Evolutionary conservation across 2,329 filamentous ascomycete species (phyloP).

Genomic region (Plectosphaerella sp.): DNA sequence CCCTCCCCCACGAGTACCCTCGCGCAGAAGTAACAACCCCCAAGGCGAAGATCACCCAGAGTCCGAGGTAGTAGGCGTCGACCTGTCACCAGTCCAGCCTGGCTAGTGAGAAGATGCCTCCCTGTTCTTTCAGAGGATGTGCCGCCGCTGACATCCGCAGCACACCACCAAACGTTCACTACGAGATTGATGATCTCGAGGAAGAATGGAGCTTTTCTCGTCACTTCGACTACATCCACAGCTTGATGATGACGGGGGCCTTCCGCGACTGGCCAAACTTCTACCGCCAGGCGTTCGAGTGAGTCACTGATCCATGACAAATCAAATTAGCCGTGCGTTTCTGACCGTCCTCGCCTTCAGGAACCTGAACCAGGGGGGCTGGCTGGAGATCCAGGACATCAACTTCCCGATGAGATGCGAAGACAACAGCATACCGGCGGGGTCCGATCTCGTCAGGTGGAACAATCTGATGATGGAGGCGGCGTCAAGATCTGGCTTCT

Average conservation of each 20-base stretch:
- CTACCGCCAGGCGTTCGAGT: constrained; percentile 16
- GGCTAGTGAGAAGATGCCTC: constrained; percentile 7
- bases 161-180: constrained; percentile 39
- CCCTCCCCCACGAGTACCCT: not conserved
- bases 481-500: constrained; percentile 18
- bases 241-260: constrained; percentile 25
- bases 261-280: constrained; percentile 20
- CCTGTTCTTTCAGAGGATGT: no score
- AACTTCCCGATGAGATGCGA: constrained; percentile 24
- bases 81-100: constrained; percentile 44
- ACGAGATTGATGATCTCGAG: constrained; percentile 56
- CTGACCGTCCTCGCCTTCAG: constrained; percentile 1
- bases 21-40: constrained; percentile 2
- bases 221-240: constrained; percentile 29
- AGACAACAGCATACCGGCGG: constrained; percentile 18
- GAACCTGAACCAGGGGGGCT: constrained; percentile 27
- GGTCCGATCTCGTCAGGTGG: constrained; percentile 20
- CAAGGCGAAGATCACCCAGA: constrained; percentile 34
- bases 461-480: constrained; percentile 23
- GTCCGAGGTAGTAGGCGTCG: constrained; percentile 35
- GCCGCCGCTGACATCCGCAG: constrained; percentile 5
- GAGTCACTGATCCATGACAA: not conserved
- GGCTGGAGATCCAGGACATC: constrained; percentile 33
- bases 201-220: constrained; percentile 35
- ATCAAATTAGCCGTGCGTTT: not conserved